Evolutionary conservation across 2,329 filamentous ascomycete species (phyloP), one percentile per base, ranked within the genome.

Genomic region (Cercospora zeina): DNA sequence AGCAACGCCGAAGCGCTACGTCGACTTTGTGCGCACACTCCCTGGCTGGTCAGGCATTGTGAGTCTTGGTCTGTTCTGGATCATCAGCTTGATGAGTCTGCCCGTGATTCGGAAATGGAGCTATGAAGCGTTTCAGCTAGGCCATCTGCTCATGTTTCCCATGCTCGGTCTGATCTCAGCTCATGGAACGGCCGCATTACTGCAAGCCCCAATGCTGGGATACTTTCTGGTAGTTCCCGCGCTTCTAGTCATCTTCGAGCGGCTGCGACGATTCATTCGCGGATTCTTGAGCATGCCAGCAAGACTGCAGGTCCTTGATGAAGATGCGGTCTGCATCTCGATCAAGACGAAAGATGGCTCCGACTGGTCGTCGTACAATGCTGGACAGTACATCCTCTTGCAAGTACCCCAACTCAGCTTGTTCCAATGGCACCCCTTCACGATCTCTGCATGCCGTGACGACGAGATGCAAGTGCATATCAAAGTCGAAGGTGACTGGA

Each of bases 401-500:
- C 83, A 85, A 65, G 80, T 85, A 0, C 83, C 83, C 0, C 64
- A 75, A 31, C 71, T 85, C 21, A 83, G 81, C 37, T 73, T 77
- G 54, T 85, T 82, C 61, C 82, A 85, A 66, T 86, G 83, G 83
- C 83, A 86, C 60, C 83, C 83, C 0, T 86, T 86, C 65, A 85
- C 83, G 0, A 80, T 86, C 0, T 85, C 83, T 0, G 80, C 80
- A 1, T 85, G 83, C 65, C 77, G 78, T 13, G 82, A 79, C 0
- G 80, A 81, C 27, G 76, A 79, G 33, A 78, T 86, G 73, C 79
- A 80, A 69, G 70, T 86, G 0, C 83, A 85, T 66, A 84, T 86
- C 75, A 85, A 85, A 69, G 81, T 80, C 2, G 82, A 85, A 50
- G 83, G 83, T 0, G 78, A 85, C 70, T 86, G 83, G 83, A 85